Evolutionary conservation across 2,329 filamentous ascomycete genomes (phyloP).

Genomic region (Sporothrix curviconia): DNA sequence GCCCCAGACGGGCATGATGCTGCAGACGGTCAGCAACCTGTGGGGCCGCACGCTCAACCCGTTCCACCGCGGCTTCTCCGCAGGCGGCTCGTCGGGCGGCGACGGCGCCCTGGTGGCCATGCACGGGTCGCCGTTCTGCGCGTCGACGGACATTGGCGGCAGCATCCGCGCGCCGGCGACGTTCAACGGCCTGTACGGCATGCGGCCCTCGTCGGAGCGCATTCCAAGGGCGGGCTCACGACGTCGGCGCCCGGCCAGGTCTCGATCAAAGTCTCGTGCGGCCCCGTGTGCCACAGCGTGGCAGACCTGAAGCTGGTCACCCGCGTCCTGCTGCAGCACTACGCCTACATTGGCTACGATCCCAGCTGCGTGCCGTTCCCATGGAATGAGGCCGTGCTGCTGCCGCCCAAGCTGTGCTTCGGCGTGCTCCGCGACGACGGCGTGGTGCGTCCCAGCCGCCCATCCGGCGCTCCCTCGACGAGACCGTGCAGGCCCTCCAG

Average conservation of each 20-base stretch:
- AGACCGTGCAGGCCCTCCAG: slow-evolving; percentile 33
- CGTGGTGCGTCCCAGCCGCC: slow-evolving; percentile 50
- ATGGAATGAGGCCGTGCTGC: slow-evolving; percentile 26
- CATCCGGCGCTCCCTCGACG: slow-evolving; percentile 47
- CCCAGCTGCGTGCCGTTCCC: slow-evolving; percentile 61
- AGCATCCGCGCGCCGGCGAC: slow-evolving; percentile 25
- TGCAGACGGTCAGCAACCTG: slow-evolving; percentile 32
- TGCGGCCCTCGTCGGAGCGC: slow-evolving; percentile 21
- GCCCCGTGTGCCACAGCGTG: slow-evolving; percentile 33
- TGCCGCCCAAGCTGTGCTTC: not conserved
- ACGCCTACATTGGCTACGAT: slow-evolving; percentile 55
- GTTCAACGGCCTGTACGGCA: slow-evolving; percentile 27
- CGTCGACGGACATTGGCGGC: slow-evolving; percentile 31
- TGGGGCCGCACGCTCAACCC: slow-evolving; percentile 31
- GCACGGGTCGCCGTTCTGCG: slow-evolving; percentile 28
- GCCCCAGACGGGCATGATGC: slow-evolving; percentile 24
- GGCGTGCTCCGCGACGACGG: slow-evolving; percentile 24
- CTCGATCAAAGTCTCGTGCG: slow-evolving; percentile 8
- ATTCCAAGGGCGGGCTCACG: slow-evolving; percentile 2
- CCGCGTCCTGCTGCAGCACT: slow-evolving; percentile 46
- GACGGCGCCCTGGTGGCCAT: slow-evolving; percentile 31
- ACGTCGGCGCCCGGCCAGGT: slow-evolving; percentile 7
- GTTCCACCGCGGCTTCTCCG: slow-evolving; percentile 27
- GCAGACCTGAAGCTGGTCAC: slow-evolving; percentile 46
- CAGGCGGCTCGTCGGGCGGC: slow-evolving; percentile 33